Conservation (phyloP, 768 basidiomycete genomes). For the Boletus sp. region DNA sequence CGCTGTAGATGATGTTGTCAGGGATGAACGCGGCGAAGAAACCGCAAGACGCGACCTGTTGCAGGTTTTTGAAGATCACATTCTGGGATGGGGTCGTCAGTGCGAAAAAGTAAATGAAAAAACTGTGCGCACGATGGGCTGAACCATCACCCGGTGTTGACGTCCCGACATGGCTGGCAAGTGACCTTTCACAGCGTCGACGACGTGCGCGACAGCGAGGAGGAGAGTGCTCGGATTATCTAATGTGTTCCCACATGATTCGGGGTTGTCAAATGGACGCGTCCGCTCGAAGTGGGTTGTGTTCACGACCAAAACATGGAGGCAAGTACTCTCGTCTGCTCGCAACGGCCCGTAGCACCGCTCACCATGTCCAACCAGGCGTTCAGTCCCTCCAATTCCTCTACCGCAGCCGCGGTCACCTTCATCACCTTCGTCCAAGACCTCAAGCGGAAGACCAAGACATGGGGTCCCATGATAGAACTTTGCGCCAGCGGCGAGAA, state of each 20-base stretch:
- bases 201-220: conserved; percentile 6
- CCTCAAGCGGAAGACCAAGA: conserved; percentile 92
- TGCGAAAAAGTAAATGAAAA: not conserved
- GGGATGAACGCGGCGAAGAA: conserved; percentile 5
- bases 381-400: conserved; percentile 78
- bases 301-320: conserved; percentile 29
- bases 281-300: conserved; percentile 3
- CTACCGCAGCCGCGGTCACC: conserved; percentile 96
- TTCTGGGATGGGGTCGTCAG: conserved; percentile 49
- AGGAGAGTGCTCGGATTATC: conserved; percentile 12
- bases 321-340: conserved; percentile 11
- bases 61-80: conserved; percentile 97
- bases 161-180: conserved; percentile 76
- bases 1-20: conserved; percentile 45
- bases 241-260: conserved; percentile 21
- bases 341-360: not conserved
- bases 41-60: conserved; percentile 52
- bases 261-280: conserved; percentile 14
- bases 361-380: conserved; percentile 37
- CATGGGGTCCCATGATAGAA: conserved; percentile 96
- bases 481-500: conserved; percentile 94
- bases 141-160: conserved; percentile 97
- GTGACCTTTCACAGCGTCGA: conserved; percentile 5
- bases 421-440: conserved; percentile 99
- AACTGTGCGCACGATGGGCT: conserved; percentile 82